Evolutionary conservation across 2,329 filamentous ascomycete genomes (phyloP), one percentile per base, ranked within the genome.

Genomic region (Magnaporthiopsis rhizophila): DNA sequence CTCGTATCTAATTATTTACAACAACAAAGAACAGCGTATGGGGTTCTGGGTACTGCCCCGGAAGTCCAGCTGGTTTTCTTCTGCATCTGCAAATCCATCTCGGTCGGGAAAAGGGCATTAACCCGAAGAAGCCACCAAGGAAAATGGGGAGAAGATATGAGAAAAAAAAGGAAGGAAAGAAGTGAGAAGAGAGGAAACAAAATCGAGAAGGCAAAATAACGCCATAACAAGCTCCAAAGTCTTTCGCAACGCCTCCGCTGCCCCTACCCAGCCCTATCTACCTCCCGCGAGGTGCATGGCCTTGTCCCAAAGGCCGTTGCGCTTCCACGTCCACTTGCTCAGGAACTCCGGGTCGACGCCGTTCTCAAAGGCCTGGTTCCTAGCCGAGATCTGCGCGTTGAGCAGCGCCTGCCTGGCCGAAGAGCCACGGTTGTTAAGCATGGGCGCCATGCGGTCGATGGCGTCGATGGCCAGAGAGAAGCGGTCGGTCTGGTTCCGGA

Each of bases 391-490:
- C 79, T 89, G 87, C 68, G 81, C 77, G 69, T 88, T 85, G 66
- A 87, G 74, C 69, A 93, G 78, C 64, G 78, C 78, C 77, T 92
- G 88, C 30, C 89, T 78, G 0, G 86, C 84, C 0, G 80, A 76
- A 0, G 85, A 77, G 1, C 85, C 89, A 64, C 80, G 83, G 76
- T 91, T 91, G 21, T 83, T 81, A 38, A 92, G 76, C 11, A n/a
- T 24, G 1, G 76, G 74, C 9, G 81, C 79, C 70, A 91, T 83
- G 67, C 84, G 82, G 70, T 92, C 89, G 65, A 93, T 89, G 18
- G 89, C 90, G 70, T 89, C 86, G 66, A 93, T 91, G 12, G 90
- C 89, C 53, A 93, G 77, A 69, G 86, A 90, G 77, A 89, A 93
- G 34, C 90, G 83, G 76, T 93, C 90, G 0, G 89, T 90, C 70